Percentiles rank a stretch among this genome's conserved stretches.
These are phyloP conservation scores for Saturnispora halmiae DNA, from an alignment of 805 yeast species.

Conservation along the genomic window DNA sequence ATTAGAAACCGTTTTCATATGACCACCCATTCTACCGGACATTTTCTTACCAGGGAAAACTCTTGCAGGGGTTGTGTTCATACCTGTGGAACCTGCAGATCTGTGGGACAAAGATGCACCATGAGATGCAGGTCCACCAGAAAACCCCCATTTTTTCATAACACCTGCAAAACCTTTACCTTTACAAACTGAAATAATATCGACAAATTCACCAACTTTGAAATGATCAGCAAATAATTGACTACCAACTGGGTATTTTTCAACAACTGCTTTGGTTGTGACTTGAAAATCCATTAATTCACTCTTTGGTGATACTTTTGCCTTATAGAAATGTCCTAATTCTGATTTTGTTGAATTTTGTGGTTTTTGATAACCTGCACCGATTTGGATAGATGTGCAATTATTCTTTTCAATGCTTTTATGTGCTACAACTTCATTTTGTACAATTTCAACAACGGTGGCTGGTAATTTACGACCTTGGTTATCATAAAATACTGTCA, in stretches of 20 bases:
- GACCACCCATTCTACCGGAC: conserved; percentile 96
- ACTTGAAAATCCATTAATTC: conserved; percentile 73
- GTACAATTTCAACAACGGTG: conserved; percentile 79
- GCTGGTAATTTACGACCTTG: conserved; percentile 68
- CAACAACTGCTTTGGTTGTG: conserved; percentile 39
- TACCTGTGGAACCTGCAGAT: conserved; percentile 96
- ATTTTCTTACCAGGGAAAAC: conserved; percentile 93
- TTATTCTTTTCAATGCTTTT: conserved; percentile 70
- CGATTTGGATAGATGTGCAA: conserved; percentile 78
- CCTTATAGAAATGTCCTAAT: conserved; percentile 71
- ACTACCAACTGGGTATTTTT: conserved; percentile 69
- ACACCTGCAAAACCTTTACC: conserved; percentile 99
- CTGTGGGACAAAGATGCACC: conserved; percentile 93
- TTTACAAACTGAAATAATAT: conserved; percentile 66
- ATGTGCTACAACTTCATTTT: conserved; percentile 74
- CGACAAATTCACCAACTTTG: conserved; percentile 74
- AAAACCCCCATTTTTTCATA: conserved; percentile 88
- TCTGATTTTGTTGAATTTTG: conserved; percentile 54
- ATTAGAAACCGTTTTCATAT: conserved; percentile 65
- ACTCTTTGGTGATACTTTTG: conserved; percentile 77
- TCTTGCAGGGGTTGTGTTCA: conserved; percentile 92
- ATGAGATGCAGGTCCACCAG: conserved; percentile 86
- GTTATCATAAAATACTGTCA: conserved; percentile 74
- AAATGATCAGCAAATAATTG: conserved; percentile 78
- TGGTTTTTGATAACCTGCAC: conserved; percentile 58